Evolutionary conservation across 2,329 filamentous ascomycete genomes (phyloP), one percentile per base, ranked within the genome.

Genomic region (Periconia digitata): DNA sequence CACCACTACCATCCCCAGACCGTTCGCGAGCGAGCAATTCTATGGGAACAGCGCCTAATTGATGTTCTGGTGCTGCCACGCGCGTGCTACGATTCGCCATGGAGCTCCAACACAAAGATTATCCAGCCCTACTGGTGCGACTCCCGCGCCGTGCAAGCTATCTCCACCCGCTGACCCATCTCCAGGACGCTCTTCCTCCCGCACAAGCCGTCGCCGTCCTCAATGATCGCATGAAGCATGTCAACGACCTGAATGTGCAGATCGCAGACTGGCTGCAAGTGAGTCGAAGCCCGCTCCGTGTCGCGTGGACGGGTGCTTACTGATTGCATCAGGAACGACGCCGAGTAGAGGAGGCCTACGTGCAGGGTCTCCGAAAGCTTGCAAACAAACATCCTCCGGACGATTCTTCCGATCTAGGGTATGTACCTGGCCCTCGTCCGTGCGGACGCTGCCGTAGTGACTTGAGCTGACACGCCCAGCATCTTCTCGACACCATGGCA

Each of bases 181-280:
- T 54, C 40, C 61, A 97, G 92, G 85, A 86, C 59, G 83, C 84
- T 64, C 81, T 99, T 63, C 85, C 89, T 72, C 92, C 94, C 21
- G 76, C 76, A 59, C 90, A 94, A 76, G 92, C 94, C 51, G 89
- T 91, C 34, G 81, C 83, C 46, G 82, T 90, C 50, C 82, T 97
- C 63, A 88, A 86, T 72, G 92, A 96, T 62, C 89, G 94, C 65
- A 83, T 97, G 61, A 89, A 88, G 73, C 84, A 90, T 73, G 92
- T 97, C 69, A 83, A 82, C 63, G 90, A 86, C 72, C 77, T 95
- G 75, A 96, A 99, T 73, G 75, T 79, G 60, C 90, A 96, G 69
- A 90, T 99, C 65, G 92, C 92, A 71, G 92, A 97, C 75, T 99
- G 92, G 90, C 82, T 99, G 54, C 88, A 92, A 86, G 92, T 96